Conservation (phyloP, 2,329 filamentous ascomycete species). For the Rachicladosporium sp. region DNA sequence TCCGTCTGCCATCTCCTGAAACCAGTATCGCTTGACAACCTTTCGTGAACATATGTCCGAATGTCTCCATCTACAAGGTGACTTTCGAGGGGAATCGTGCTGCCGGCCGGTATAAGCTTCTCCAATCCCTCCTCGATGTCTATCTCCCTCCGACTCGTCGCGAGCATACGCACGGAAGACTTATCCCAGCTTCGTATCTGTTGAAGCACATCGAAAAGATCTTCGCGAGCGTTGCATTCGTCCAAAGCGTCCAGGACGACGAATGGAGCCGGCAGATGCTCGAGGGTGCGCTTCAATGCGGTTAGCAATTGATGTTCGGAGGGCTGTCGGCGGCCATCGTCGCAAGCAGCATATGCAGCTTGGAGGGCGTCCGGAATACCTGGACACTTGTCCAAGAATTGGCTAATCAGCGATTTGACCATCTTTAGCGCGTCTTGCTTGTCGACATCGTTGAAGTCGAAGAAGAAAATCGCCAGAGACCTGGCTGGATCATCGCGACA, state of each 20-base stretch:
- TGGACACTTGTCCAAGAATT: slow-evolving; percentile 19
- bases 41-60: not conserved
- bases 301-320: not conserved
- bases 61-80: not conserved
- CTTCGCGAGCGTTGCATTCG: not conserved
- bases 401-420: slow-evolving; percentile 27
- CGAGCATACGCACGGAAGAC: not conserved
- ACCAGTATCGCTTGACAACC: not conserved
- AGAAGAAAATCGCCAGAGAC: slow-evolving; percentile 19
- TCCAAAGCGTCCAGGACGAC: slow-evolving; percentile 1
- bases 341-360: not conserved
- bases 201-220: not conserved
- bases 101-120: not conserved
- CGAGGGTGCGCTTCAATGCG: not conserved
- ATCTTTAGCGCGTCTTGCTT: slow-evolving; percentile 26
- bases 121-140: not conserved
- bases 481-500: slow-evolving; percentile 3
- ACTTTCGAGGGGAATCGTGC: not conserved
- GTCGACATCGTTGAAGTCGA: slow-evolving; percentile 26
- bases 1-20: not conserved
- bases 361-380: not conserved
- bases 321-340: not conserved
- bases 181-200: not conserved
- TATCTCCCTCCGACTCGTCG: not conserved
- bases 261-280: not conserved